phyloP scores from a whole-genome alignment of 2,329 filamentous ascomycete genomes.

The Diaporthe eres region DNA sequence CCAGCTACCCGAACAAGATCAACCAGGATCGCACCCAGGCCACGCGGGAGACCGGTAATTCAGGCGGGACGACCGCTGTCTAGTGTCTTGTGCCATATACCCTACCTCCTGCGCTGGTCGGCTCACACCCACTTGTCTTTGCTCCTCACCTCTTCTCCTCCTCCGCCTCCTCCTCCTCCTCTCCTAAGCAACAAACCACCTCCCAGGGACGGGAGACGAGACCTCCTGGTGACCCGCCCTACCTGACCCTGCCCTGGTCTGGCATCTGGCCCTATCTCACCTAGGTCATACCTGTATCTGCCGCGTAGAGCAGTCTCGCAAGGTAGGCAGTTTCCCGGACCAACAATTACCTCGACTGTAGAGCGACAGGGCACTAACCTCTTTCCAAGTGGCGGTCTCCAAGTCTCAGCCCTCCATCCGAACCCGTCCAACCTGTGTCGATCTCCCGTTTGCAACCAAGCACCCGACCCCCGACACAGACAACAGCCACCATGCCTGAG shows the following conservation, averaged over 20 bases:
- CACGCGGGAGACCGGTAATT: conserved; percentile 32
- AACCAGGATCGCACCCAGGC: conserved; percentile 27
- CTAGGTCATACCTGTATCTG: not conserved
- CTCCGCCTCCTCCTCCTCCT: not conserved
- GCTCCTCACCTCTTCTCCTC: not conserved
- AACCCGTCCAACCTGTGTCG: not conserved
- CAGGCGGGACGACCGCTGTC: conserved; percentile 13
- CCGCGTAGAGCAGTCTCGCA: conserved; percentile 6
- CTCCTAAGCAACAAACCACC: not conserved
- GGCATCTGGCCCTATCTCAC: conserved; percentile 15
- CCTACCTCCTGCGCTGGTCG: not conserved
- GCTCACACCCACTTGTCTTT: conserved; percentile 1
- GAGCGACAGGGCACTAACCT: conserved; percentile 30
- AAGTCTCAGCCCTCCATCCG: conserved; percentile 24
- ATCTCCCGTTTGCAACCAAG: conserved; percentile 30
- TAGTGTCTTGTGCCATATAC: conserved; percentile 28
- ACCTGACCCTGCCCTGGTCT: conserved; percentile 10
- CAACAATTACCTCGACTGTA: not conserved
- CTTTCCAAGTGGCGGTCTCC: conserved; percentile 13
- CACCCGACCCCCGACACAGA: conserved; percentile 12
- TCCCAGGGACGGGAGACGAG: conserved; percentile 10
- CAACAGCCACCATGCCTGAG: conserved; percentile 45
- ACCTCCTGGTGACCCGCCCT: conserved; percentile 13
- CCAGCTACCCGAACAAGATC: conserved; percentile 25
- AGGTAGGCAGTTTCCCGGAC: not conserved